A percentile compares a stretch with the other conserved stretches of the same genome.
Evolutionary conservation across 2,329 filamentous ascomycete genomes (phyloP).

Genomic region (Didymella arachidicola): DNA sequence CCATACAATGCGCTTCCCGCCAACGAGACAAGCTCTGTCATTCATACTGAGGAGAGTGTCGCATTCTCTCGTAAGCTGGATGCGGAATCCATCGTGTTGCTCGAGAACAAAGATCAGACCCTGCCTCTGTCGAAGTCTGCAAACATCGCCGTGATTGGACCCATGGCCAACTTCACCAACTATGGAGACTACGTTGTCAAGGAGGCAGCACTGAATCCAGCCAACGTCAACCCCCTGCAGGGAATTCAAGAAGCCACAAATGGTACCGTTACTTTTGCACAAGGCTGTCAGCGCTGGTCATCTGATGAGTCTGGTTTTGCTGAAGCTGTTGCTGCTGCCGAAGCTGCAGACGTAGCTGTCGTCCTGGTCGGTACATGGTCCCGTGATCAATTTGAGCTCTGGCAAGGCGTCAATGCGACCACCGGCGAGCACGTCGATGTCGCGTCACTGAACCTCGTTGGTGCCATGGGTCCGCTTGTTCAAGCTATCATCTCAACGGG

Average conservation of each 20-base stretch:
- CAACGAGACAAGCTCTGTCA: conserved; percentile 63
- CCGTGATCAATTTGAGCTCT: conserved; percentile 75
- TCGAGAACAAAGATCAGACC: conserved; percentile 73
- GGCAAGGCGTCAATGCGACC: conserved; percentile 74
- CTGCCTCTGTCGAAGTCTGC: conserved; percentile 72
- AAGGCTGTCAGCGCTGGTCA: conserved; percentile 78
- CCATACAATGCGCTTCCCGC: conserved; percentile 68
- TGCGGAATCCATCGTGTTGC: conserved; percentile 73
- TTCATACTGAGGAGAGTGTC: conserved; percentile 68
- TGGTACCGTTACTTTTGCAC: conserved; percentile 69
- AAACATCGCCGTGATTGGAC: conserved; percentile 76
- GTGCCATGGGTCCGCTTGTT: conserved; percentile 72
- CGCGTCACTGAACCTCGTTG: conserved; percentile 69
- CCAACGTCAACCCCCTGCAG: conserved; percentile 73
- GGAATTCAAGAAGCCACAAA: conserved; percentile 68
- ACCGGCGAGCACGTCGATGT: conserved; percentile 78
- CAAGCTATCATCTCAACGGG: conserved; percentile 72
- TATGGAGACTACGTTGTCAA: conserved; percentile 79
- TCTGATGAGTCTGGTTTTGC: conserved; percentile 71
- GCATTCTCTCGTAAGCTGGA: conserved; percentile 70
- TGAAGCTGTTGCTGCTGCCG: conserved; percentile 70
- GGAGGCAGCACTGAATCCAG: conserved; percentile 62
- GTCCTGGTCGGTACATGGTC: conserved; percentile 80
- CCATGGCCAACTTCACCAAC: conserved; percentile 67
- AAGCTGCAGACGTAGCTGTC: conserved; percentile 73